A percentile compares a stretch with the other conserved stretches of the same genome.
Conservation (phyloP, 306 rosid genomes). For the Cicer cuneatum region DNA sequence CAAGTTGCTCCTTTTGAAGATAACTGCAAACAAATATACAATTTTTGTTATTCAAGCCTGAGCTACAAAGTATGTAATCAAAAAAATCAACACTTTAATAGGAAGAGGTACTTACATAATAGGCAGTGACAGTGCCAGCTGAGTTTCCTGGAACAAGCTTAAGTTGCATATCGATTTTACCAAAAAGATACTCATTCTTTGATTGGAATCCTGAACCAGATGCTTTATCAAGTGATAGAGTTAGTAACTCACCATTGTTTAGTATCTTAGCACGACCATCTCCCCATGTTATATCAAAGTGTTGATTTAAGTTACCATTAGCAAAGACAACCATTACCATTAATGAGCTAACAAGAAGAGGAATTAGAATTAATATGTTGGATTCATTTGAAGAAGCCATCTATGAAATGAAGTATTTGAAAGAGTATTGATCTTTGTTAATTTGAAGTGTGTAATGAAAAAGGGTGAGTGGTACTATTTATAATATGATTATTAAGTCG, state of each 20-base stretch:
- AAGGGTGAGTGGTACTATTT: too few species aligned
- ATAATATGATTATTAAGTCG: too few species aligned
- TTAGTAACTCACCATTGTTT: conserved; percentile 62
- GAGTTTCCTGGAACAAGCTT: conserved; percentile 80
- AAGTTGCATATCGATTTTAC: conserved; percentile 77
- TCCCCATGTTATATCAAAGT: conserved; percentile 73
- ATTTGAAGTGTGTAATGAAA: too few species aligned
- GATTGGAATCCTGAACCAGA: conserved; percentile 85
- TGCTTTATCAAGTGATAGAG: conserved; percentile 59
- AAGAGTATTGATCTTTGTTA: too few species aligned
- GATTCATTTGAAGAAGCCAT: conserved; percentile 43
- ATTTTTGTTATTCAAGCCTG: too few species aligned
- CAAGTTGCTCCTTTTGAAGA: conserved; percentile 66
- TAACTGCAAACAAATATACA: conserved; percentile 45
- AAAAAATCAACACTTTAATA: background rate
- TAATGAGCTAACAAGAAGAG: conserved; percentile 41
- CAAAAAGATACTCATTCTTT: conserved; percentile 62
- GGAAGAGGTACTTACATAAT: conserved; percentile 53
- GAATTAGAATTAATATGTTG: conserved; percentile 18
- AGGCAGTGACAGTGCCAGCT: conserved; percentile 85
- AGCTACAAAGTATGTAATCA: background rate
- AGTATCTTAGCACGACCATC: conserved; percentile 70
- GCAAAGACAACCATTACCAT: conserved; percentile 38
- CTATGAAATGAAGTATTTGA: background rate
- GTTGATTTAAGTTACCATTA: conserved; percentile 49